Percentiles rank a stretch among this genome's conserved stretches.
These are phyloP conservation scores for Colletotrichum sp. DNA, from an alignment of 2,329 filamentous ascomycete genomes.

Conservation along the genomic window DNA sequence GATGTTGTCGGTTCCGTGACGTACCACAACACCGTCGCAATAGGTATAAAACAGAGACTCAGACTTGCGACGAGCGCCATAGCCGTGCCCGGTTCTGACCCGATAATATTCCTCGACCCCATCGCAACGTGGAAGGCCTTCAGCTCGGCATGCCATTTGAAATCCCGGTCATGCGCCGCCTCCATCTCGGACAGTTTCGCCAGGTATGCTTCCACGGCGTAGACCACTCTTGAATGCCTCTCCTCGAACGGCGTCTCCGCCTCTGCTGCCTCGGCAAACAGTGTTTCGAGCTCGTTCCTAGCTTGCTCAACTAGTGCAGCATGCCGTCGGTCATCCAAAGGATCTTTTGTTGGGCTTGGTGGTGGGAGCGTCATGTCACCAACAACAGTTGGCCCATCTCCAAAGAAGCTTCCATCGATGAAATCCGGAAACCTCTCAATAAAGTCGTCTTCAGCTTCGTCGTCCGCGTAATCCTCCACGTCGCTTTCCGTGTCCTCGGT, in stretches of 20 bases:
- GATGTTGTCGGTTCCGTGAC: conserved; percentile 1
- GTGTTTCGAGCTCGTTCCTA: neutral
- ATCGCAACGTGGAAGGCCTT: neutral
- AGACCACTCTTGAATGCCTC: conserved; percentile 4
- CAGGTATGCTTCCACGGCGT: conserved; percentile 14
- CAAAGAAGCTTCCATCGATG: neutral
- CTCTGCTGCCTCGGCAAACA: neutral
- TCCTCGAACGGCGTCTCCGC: conserved; percentile 7
- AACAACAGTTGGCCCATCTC: neutral
- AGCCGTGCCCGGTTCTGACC: neutral
- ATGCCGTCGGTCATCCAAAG: neutral
- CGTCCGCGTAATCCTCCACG: neutral
- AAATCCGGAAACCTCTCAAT: conserved; percentile 1
- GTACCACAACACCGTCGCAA: conserved; percentile 2
- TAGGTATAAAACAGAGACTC: neutral
- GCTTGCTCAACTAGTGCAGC: conserved; percentile 1
- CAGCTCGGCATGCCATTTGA: conserved; percentile 8
- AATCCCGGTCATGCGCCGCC: conserved; percentile 9
- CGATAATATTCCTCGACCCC: neutral
- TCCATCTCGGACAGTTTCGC: neutral
- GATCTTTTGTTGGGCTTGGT: neutral
- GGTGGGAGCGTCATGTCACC: neutral
- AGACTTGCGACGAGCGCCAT: neutral
- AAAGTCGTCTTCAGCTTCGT: conserved; percentile 3
- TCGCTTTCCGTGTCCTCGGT: neutral